Evolutionary conservation across 2,329 filamentous ascomycete genomes (phyloP).

Genomic region (Aspergillus latus): DNA sequence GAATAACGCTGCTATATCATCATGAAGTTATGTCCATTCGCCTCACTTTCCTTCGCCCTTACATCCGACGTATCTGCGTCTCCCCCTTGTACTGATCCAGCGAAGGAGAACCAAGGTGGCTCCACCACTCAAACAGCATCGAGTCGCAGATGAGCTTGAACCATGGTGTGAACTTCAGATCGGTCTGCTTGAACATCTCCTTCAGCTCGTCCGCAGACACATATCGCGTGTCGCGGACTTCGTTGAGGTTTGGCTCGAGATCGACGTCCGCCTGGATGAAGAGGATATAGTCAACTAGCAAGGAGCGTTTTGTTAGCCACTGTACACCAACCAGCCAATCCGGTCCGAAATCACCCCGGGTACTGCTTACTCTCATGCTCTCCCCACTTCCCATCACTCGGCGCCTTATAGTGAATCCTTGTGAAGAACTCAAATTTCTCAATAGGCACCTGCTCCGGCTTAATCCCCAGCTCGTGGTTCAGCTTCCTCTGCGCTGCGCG

Average conservation of each 20-base stretch:
- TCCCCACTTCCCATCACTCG: slow-evolving; percentile 96
- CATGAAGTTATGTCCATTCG: slow-evolving; percentile 7
- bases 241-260: slow-evolving; percentile 73
- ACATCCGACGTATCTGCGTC: slow-evolving; percentile 84
- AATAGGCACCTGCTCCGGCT: slow-evolving; percentile 80
- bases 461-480: slow-evolving; percentile 91
- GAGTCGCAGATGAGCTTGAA: slow-evolving; percentile 98
- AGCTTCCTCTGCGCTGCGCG: slow-evolving; percentile 90
- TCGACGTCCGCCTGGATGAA: slow-evolving; percentile 96
- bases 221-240: slow-evolving; percentile 81
- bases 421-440: slow-evolving; percentile 93
- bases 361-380: slow-evolving; percentile 86
- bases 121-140: slow-evolving; percentile 98
- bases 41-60: slow-evolving; percentile 7
- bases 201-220: slow-evolving; percentile 81
- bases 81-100: slow-evolving; percentile 85
- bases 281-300: slow-evolving; percentile 90
- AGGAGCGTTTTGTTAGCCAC: not conserved
- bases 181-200: slow-evolving; percentile 77
- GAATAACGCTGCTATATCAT: slow-evolving; percentile 14
- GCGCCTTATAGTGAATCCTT: slow-evolving; percentile 96
- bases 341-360: not conserved
- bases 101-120: slow-evolving; percentile 69
- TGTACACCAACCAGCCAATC: not conserved
- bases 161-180: slow-evolving; percentile 91